Evolutionary conservation across 805 yeast genomes (phyloP), one percentile per base, ranked within the genome.

Genomic region (Saccharomyces cerevisiae): DNA sequence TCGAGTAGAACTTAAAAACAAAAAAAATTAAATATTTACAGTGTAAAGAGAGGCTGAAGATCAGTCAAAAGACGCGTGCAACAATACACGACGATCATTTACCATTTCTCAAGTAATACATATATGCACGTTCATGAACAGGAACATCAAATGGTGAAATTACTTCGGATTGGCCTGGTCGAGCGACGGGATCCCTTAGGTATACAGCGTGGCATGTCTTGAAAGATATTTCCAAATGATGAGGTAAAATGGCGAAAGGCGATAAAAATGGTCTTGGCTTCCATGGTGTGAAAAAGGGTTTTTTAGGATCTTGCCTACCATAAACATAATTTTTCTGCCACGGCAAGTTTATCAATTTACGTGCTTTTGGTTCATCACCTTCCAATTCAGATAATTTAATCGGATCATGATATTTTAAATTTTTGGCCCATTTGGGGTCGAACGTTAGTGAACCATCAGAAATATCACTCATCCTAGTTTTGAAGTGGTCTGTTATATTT

Each of bases 131-230:
- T 74, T 91, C 94, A 66, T 92, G 97, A 60, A 84, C 82, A 56
- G 83, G 84, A 58, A 82, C 77, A 41, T 85, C 84, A 71, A 85
- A 89, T 53, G 99, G 99, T 54, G 96, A 77, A 58, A 94, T 87
- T 56, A 94, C 96, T 76, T 94, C 99, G 31, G 96, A 87, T 67
- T 88, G 91, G 54, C 97, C 97, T 6, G 97, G 97, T 70, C 97
- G 82, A 13, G 97, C 96, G 50, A 94, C 90, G 14, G 99, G 99
- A 70, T 94, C 96, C 73, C 97, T 85, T 70, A 94, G 73, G 71
- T 92, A 94, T n/a, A 94, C 87, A 4, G 97, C 97, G 70, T 91
- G 97, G 69, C 98, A 92, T 4, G 97, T 89, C 58, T 81, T 80
- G 71, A 88, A 92, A 24, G 96, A 87, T 48, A 94, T 75, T 73